Base-by-base conservation (phyloP, 2,329 filamentous ascomycete genomes). In the Chaetomium olivaceum region DNA sequence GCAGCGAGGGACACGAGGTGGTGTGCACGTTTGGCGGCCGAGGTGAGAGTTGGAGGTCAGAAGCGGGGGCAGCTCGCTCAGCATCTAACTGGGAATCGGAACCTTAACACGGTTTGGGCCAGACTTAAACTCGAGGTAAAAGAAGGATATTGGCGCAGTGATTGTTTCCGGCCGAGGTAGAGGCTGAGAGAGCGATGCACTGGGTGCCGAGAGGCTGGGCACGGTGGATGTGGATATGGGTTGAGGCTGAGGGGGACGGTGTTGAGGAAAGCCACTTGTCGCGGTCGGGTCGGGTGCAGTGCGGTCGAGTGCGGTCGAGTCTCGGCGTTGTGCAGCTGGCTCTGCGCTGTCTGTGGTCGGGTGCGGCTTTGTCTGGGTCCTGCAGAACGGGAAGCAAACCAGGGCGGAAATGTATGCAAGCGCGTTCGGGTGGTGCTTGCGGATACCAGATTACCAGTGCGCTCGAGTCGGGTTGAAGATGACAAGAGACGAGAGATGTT, bases 11-110 rank as follows among this genome's bases (percentile, higher is more conserved):
- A 31, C 29, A 62, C 58, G 46, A 58, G 46, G 52, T 39, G 46
- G 14, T 27, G 64, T 63, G 56, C 57, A 55, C 23, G 65, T 55
- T 61, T 51, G 62, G 58, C 39, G 23, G 57, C 43, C 43, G 62
- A 56, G 56, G 66, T 46, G 25, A 62, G 58, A 23, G 66, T 50
- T 29, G 56, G 33, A 51, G 36, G 14, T 43, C 36, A 36, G 62
- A 60, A 58, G 58, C 43, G 63, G 64, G 58, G 63, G 36, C 16
- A 63, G 58, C 36, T 62, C 12, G 55, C 33, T 29, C 31, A 59
- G 67, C 63, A 67, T 66, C 63, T 63, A 70, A 65, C 62, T 51
- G 63, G 57, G 48, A 23, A 60, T 43, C 23, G 31, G 25, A 58
- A 54, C 29, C 36, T 23, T 27, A 31, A 36, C 29, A 23, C n/a